Base-by-base conservation (phyloP, 2,329 filamentous ascomycete genomes). In the Pestalotiopsis sp. region DNA sequence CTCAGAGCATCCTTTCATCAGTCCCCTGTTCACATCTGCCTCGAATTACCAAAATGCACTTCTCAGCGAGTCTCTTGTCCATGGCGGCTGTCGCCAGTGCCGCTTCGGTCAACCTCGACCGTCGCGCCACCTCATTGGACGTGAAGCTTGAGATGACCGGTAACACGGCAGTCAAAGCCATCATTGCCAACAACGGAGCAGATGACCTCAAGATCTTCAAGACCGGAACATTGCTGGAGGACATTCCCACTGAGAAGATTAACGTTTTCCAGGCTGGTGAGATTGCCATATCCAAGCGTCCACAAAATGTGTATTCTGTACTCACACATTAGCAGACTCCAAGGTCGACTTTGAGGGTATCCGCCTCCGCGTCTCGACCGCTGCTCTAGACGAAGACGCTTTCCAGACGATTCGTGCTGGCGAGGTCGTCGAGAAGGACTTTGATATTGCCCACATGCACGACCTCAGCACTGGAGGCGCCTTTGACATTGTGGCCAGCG, bases 181-280 rank as follows among this genome's bases (percentile, higher is more conserved):
- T 78, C 57, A 78, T 88, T 67, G 85, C 83, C 70, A 87, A 87
- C 78, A 84, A 78, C 41, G 85, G 85, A 27, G 78, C 78, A 52
- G 78, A 75, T 38, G 79, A 79, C 58, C 74, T 87, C 70, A 85
- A 85, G 75, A 72, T 88, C 20, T 76, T 87, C 71, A 86, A 81
- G 77, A 80, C 82, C 49, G 85, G 85, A 31, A 85, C 83, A 64
- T 82, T 88, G 71, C 79, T 88, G 62, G 85, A 86, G 70, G 77
- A 80, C 31, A 74, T 80, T 14, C 80, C 83, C 2, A 81, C 87
- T 25, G 82, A 87, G 78, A 87, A 86, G 77, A 81, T 84, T 13
- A 76, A 81, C 60, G 76, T 87, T 12, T 84, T 80, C 72, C 79
- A 81, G 57, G 80, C 79, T 52, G 76, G 83, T 82, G 79, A 73